Conservation (phyloP, 176 grass and related monocot species). For the Zea luxurians region DNA sequence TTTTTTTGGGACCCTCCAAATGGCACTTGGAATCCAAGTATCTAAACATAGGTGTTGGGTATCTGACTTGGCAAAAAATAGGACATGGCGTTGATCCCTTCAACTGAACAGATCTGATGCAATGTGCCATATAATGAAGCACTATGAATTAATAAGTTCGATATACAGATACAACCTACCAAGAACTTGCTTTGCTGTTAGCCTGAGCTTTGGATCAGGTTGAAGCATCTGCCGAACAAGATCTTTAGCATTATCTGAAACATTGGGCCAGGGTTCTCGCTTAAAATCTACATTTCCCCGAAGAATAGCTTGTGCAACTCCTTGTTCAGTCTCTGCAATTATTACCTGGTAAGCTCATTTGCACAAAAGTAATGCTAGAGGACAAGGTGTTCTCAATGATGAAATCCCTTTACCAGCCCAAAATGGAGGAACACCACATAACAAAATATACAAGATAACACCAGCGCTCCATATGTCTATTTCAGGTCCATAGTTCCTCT, state of each 20-base stretch:
- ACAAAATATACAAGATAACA: slow-evolving; percentile 96
- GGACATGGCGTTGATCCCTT: background rate
- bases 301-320: slow-evolving; percentile 97
- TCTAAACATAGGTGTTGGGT: background rate
- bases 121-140: background rate
- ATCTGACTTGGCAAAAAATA: background rate
- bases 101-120: background rate
- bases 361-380: slow-evolving; percentile 3
- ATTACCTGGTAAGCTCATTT: slow-evolving; percentile 33
- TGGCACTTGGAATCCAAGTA: background rate
- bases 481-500: slow-evolving; percentile 97
- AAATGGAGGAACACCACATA: slow-evolving; percentile 99
- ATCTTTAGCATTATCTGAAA: slow-evolving; percentile 96
- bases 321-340: slow-evolving; percentile 96
- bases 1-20: background rate
- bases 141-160: background rate
- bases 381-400: slow-evolving; percentile 10
- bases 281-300: slow-evolving; percentile 98
- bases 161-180: slow-evolving; percentile 50
- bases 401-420: slow-evolving; percentile 75
- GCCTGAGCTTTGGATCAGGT: slow-evolving; percentile 82
- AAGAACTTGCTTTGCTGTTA: slow-evolving; percentile 97
- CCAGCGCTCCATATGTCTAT: slow-evolving; percentile 99
- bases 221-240: slow-evolving; percentile 93
- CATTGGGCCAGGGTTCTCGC: slow-evolving; percentile 94